Evolutionary conservation across 192 early-diverging fungal species (phyloP).

Genomic region (Polychytrium aggregatum): DNA sequence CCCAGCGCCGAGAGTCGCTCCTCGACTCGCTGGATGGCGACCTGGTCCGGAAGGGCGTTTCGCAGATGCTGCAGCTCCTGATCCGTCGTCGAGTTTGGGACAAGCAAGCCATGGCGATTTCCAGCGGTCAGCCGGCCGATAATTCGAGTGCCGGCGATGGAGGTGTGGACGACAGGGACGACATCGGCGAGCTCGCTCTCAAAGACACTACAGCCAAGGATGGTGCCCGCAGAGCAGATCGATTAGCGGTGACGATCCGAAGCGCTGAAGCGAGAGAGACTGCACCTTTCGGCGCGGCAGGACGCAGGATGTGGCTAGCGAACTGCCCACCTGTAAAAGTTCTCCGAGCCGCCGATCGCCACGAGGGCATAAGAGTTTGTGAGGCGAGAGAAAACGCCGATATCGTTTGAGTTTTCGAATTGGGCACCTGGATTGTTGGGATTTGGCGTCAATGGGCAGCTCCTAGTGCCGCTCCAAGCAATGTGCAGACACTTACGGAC

Average conservation of each 20-base stretch:
- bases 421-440: constrained; percentile 15
- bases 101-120: constrained; percentile 87
- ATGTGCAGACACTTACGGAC: constrained; percentile 2
- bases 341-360: constrained; percentile 94
- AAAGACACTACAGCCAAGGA: constrained; percentile 78
- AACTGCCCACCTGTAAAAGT: constrained; percentile 85
- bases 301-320: not conserved
- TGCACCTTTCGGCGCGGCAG: no score
- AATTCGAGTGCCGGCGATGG: constrained; percentile 94
- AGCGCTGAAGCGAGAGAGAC: not conserved
- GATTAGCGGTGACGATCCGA: constrained; percentile 2
- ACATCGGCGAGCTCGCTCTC: constrained; percentile 92
- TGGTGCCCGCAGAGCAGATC: constrained; percentile 2
- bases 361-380: constrained; percentile 98
- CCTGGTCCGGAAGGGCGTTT: constrained; percentile 87
- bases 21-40: constrained; percentile 92
- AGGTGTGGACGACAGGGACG: constrained; percentile 91
- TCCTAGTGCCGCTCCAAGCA: not conserved
- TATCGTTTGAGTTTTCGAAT: constrained; percentile 99
- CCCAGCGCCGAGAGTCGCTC: constrained; percentile 95
- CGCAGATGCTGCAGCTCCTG: constrained; percentile 91
- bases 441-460: not conserved
- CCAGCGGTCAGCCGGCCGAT: constrained; percentile 89
- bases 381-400: constrained; percentile 94
- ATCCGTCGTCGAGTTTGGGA: constrained; percentile 93